phyloP scores from a whole-genome alignment of 2,329 filamentous ascomycete genomes.

The Sporothrix phasma region DNA sequence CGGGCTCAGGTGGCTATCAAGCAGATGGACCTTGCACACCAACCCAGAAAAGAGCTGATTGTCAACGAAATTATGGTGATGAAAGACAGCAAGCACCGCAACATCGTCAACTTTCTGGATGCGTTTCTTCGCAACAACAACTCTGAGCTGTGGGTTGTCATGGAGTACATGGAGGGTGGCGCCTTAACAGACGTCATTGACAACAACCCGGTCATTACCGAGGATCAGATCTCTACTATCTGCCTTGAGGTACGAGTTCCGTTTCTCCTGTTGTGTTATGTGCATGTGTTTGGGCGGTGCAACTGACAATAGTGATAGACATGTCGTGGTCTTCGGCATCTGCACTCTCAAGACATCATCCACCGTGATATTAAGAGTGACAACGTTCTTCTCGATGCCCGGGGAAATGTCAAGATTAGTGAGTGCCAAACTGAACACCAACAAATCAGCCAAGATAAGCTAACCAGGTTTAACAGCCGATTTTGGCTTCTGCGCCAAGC shows the following conservation, averaged over 20 bases:
- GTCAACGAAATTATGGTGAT: constrained; percentile 99
- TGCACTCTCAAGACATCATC: constrained; percentile 94
- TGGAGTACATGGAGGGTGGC: constrained; percentile 99
- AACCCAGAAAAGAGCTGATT: constrained; percentile 94
- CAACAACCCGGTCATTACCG: constrained; percentile 86
- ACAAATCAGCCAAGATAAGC: neutral
- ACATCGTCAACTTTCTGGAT: constrained; percentile 98
- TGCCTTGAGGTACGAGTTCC: constrained; percentile 71
- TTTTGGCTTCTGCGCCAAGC: constrained; percentile 98
- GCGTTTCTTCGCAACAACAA: constrained; percentile 93
- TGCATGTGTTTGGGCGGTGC: neutral
- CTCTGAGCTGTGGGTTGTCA: constrained; percentile 96
- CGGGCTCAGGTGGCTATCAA: constrained; percentile 94
- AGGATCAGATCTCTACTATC: constrained; percentile 96
- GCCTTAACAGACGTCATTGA: constrained; percentile 97
- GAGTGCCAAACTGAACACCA: constrained; percentile 32
- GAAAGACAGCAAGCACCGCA: constrained; percentile 96
- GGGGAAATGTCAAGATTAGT: constrained; percentile 97
- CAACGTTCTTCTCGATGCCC: constrained; percentile 88
- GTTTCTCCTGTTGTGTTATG: neutral
- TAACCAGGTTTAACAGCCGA: constrained; percentile 51
- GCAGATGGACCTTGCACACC: constrained; percentile 97
- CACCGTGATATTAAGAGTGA: constrained; percentile 99
- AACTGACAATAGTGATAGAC: constrained; percentile 47
- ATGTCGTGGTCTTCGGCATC: constrained; percentile 85